Conservation (phyloP, 352 stramenopile species). For the Phytophthora tentaculata region DNA sequence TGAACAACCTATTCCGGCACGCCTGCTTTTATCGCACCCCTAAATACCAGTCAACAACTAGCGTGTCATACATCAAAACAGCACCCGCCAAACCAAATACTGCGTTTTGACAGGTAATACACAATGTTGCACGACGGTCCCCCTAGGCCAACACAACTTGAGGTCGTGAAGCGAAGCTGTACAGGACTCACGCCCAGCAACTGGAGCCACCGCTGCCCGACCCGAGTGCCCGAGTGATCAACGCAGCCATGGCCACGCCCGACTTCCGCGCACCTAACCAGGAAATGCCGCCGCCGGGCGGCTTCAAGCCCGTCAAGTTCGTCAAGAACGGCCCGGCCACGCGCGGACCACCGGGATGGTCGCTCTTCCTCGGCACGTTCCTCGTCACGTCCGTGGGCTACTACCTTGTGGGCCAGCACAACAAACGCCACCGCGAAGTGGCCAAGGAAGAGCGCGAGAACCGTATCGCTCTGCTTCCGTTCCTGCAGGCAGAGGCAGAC, state of each 20-base stretch:
- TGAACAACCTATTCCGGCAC: conserved; percentile 35
- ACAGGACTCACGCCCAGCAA: conserved; percentile 1
- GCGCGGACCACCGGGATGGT: conserved; percentile 81
- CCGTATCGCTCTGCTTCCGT: conserved; percentile 92
- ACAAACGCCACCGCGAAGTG: conserved; percentile 71
- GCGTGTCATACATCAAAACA: conserved; percentile 9
- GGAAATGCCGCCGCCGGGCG: conserved; percentile 84
- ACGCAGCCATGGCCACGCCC: conserved; percentile 75
- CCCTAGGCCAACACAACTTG: conserved; percentile 35
- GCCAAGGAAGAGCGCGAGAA: conserved; percentile 91
- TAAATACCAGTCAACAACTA: conserved; percentile 19
- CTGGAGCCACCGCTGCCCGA: conserved; percentile 1
- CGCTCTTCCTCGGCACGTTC: conserved; percentile 78
- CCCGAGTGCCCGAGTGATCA: conserved; percentile 4
- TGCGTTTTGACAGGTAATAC: neutral
- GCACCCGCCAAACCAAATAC: neutral
- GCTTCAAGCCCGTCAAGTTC: conserved; percentile 78
- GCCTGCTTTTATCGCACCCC: conserved; percentile 1
- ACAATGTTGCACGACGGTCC: neutral
- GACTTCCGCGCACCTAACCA: conserved; percentile 78
- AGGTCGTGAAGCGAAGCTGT: conserved; percentile 28
- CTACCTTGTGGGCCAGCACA: conserved; percentile 82
- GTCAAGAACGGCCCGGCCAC: conserved; percentile 64
- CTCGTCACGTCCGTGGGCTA: conserved; percentile 74
- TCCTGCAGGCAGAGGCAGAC: conserved; percentile 97